These are phyloP conservation scores for Metschnikowia corniflorae DNA, from an alignment of 805 yeast species.

Conservation along the genomic window DNA sequence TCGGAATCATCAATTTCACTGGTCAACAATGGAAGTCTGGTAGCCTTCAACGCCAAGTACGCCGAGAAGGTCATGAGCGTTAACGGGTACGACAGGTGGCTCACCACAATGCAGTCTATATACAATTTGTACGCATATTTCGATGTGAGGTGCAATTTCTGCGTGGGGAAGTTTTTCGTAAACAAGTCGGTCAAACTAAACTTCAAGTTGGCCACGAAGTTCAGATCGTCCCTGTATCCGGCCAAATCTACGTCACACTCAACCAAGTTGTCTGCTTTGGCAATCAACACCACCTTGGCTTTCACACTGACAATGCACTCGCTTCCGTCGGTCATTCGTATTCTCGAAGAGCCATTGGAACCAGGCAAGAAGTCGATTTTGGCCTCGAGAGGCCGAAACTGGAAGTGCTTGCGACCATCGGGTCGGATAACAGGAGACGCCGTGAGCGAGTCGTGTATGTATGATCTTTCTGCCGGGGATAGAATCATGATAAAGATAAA, in stretches of 20 bases:
- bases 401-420: conserved; percentile 72
- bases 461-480: conserved; percentile 74
- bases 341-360: conserved; percentile 90
- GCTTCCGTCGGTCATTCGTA: conserved; percentile 82
- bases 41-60: conserved; percentile 76
- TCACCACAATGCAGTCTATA: conserved; percentile 76
- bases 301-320: conserved; percentile 93
- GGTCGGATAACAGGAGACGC: conserved; percentile 68
- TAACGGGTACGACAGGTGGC: conserved; percentile 77
- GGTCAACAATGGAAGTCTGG: conserved; percentile 67
- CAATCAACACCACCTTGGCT: conserved; percentile 62
- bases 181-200: conserved; percentile 57
- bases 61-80: conserved; percentile 75
- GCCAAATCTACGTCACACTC: conserved; percentile 79
- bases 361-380: conserved; percentile 76
- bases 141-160: conserved; percentile 58
- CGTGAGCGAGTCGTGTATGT: conserved; percentile 67
- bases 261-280: conserved; percentile 47
- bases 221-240: conserved; percentile 77
- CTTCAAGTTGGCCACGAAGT: conserved; percentile 59
- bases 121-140: conserved; percentile 72
- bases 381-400: conserved; percentile 84
- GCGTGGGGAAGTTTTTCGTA: conserved; percentile 48
- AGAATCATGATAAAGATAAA: conserved; percentile 51
- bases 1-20: conserved; percentile 63